Conservation (phyloP, 306 rosid species). For the Arachis hypogaea region DNA sequence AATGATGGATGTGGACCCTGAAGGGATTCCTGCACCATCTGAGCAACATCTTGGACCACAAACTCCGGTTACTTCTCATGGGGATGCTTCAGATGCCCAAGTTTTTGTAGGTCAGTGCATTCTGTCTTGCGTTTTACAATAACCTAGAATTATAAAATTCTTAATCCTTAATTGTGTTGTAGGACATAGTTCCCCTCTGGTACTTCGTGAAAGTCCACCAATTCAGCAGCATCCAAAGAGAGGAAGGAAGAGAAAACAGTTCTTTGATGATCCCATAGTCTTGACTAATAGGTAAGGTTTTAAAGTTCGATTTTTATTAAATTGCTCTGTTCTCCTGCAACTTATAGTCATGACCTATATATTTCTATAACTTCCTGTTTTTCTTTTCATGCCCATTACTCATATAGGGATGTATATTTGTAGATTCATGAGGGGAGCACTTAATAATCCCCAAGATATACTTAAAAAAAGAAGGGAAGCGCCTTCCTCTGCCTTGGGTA, state of each 20-base stretch:
- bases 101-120: constrained; percentile 47
- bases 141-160: constrained; percentile 9
- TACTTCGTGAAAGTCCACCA: constrained; percentile 57
- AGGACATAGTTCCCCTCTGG: constrained; percentile 39
- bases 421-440: constrained; percentile 66
- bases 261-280: constrained; percentile 69
- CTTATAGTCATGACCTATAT: constrained; percentile 4
- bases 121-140: constrained; percentile 8
- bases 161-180: constrained; percentile 31
- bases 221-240: constrained; percentile 58
- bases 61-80: constrained; percentile 55
- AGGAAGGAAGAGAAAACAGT: constrained; percentile 73
- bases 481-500: constrained; percentile 56
- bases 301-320: constrained; percentile 19
- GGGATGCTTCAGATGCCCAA: constrained; percentile 38
- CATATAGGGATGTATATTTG: constrained; percentile 37
- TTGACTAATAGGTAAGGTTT: constrained; percentile 68
- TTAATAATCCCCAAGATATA: constrained; percentile 56
- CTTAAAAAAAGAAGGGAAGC: constrained; percentile 52
- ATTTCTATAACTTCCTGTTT: neutral
- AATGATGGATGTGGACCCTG: constrained; percentile 39
- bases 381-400: constrained; percentile 33
- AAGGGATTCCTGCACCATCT: constrained; percentile 36
- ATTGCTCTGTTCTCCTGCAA: constrained; percentile 33
- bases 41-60: constrained; percentile 45